Evolutionary conservation across 305 asterid genomes (phyloP).

Genomic region (Solanum chacoense): DNA sequence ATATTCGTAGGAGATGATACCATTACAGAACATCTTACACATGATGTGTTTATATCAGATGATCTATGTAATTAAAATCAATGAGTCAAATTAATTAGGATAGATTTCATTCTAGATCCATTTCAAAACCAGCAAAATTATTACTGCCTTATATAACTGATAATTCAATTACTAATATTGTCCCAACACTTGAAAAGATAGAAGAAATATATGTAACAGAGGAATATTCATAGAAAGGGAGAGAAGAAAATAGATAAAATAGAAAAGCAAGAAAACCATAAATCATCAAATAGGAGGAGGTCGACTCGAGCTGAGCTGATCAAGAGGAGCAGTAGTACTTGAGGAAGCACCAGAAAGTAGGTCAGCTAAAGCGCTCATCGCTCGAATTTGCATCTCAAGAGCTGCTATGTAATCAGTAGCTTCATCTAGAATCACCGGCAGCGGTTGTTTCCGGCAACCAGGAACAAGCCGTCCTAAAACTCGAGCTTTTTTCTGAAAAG

Average conservation of each 20-base stretch:
- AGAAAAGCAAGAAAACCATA: slow-evolving; percentile 5
- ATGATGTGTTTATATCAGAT: background rate
- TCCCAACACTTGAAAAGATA: slow-evolving; percentile 18
- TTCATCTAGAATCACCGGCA: slow-evolving; percentile 89
- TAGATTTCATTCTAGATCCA: background rate
- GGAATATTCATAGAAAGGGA: slow-evolving; percentile 22
- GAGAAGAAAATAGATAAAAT: slow-evolving; percentile 11
- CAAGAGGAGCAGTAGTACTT: slow-evolving; percentile 2
- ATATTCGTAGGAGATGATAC: background rate
- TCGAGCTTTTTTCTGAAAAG: slow-evolving; percentile 65
- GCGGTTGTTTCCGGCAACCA: slow-evolving; percentile 86
- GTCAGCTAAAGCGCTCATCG: slow-evolving; percentile 81
- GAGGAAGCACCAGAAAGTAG: slow-evolving; percentile 49
- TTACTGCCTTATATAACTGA: background rate
- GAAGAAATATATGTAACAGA: background rate
- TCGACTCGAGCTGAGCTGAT: slow-evolving; percentile 30
- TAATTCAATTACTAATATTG: background rate
- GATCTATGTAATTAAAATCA: background rate
- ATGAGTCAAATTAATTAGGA: background rate
- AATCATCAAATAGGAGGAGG: slow-evolving; percentile 25
- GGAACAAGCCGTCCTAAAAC: slow-evolving; percentile 75
- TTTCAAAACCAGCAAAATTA: background rate
- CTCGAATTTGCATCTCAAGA: slow-evolving; percentile 93
- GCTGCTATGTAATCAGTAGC: slow-evolving; percentile 88
- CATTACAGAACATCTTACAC: background rate